Conservation (phyloP, 148 eudicot species). For the Rheum nobile region DNA sequence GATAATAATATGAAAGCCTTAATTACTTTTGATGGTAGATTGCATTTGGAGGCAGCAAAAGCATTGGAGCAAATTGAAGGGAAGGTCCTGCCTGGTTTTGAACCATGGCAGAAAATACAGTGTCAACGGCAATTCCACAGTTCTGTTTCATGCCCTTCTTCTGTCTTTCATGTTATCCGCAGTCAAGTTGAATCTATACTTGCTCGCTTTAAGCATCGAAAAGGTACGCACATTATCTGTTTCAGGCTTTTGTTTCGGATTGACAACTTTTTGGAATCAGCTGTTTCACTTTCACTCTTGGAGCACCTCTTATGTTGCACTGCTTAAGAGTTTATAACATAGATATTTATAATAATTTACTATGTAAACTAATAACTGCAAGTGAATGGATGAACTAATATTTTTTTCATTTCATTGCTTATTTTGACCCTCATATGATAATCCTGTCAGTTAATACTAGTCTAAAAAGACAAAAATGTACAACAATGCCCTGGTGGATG, state of each 20-base stretch:
- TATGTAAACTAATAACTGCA: neutral
- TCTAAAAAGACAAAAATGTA: neutral
- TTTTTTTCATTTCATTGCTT: neutral
- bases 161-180: slow-evolving; percentile 51
- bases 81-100: slow-evolving; percentile 61
- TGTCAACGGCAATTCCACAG: slow-evolving; percentile 67
- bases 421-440: neutral
- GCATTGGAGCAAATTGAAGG: slow-evolving; percentile 92
- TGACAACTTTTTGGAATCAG: neutral
- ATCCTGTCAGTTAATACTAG: neutral
- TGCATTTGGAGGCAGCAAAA: slow-evolving; percentile 92
- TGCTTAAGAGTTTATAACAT: no score
- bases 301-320: no score
- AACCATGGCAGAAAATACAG: slow-evolving; percentile 79
- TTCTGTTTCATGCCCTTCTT: slow-evolving; percentile 61
- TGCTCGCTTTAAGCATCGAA: slow-evolving; percentile 30
- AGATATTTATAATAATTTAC: neutral
- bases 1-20: slow-evolving; percentile 52
- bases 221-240: slow-evolving; percentile 29
- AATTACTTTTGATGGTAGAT: slow-evolving; percentile 68
- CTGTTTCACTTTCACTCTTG: neutral
- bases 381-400: no score
- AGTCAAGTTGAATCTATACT: slow-evolving; percentile 39
- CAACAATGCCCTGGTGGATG: no score
- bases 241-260: neutral